phyloP scores from a whole-genome alignment of 1,284 basidiomycete genomes.

The Heterobasidion annosum region DNA sequence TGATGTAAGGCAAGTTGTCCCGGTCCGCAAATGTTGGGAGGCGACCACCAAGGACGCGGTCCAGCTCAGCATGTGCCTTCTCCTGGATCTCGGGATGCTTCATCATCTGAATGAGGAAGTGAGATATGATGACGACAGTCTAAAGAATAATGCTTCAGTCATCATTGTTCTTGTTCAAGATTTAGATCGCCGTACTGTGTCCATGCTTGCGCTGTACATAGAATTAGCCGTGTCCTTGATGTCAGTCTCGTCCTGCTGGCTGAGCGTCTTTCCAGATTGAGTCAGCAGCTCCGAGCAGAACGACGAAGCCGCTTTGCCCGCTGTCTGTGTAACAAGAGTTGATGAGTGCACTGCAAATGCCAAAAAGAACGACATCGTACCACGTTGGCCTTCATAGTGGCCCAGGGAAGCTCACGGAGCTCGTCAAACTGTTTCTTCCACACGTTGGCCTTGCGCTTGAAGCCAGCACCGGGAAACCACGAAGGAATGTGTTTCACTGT shows the following conservation, averaged over 20 bases:
- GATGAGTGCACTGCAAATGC: background rate
- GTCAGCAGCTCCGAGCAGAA: background rate
- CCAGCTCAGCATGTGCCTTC: conserved; percentile 51
- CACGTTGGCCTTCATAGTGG: conserved; percentile 1
- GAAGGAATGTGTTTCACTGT: conserved; percentile 26
- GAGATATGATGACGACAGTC: conserved; percentile 38
- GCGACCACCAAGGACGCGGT: conserved; percentile 38
- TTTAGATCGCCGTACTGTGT: background rate
- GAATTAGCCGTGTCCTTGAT: background rate
- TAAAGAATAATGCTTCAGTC: conserved; percentile 12
- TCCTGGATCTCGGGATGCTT: conserved; percentile 36
- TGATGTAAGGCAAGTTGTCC: conserved; percentile 31
- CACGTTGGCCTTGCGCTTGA: conserved; percentile 31
- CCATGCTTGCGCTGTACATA: background rate
- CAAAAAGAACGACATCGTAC: background rate
- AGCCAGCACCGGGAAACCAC: conserved; percentile 33
- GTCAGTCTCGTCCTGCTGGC: background rate
- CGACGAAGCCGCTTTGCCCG: background rate
- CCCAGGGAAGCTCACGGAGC: conserved; percentile 5
- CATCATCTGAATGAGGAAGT: conserved; percentile 56
- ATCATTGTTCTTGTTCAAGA: background rate
- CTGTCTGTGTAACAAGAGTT: background rate
- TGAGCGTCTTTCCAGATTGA: background rate
- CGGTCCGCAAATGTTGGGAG: conserved; percentile 46
- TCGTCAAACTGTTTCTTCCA: conserved; percentile 13